These are phyloP conservation scores for Dillenia suffruticosa DNA, from an alignment of 164 flowering plant species.

Conservation along the genomic window DNA sequence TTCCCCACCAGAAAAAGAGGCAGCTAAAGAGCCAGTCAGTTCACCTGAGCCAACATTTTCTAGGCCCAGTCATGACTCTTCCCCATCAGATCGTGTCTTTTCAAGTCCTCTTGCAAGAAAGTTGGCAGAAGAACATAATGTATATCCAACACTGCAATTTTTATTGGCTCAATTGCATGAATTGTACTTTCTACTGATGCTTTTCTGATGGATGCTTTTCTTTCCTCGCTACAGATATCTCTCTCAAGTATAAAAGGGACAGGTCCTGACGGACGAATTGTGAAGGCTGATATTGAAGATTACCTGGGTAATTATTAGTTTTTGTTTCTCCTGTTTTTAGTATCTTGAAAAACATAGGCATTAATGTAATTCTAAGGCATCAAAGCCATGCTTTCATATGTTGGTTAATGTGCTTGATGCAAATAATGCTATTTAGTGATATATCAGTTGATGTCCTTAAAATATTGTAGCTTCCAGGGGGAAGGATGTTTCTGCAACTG, in stretches of 20 bases:
- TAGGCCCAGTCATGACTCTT: slow-evolving; percentile 38
- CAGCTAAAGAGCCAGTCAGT: slow-evolving; percentile 33
- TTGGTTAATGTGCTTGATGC: too few species aligned
- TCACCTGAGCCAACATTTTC: slow-evolving; percentile 44
- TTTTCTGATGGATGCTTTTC: too few species aligned
- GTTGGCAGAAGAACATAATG: slow-evolving; percentile 84
- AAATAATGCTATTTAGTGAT: too few species aligned
- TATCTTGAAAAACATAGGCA: background rate
- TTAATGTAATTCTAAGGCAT: too few species aligned
- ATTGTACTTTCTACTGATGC: background rate
- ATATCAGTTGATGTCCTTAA: too few species aligned
- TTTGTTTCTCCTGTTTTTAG: background rate
- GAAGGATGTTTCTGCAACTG: slow-evolving; percentile 46
- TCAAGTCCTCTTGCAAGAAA: slow-evolving; percentile 91
- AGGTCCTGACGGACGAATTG: slow-evolving; percentile 89
- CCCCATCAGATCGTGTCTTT: slow-evolving; percentile 64
- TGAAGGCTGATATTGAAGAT: slow-evolving; percentile 96
- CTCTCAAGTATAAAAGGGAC: slow-evolving; percentile 88
- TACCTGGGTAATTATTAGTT: slow-evolving; percentile 59
- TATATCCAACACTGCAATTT: slow-evolving; percentile 16
- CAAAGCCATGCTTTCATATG: too few species aligned
- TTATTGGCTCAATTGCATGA: background rate
- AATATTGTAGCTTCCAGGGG: slow-evolving; percentile 53
- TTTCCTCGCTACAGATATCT: slow-evolving; percentile 44
- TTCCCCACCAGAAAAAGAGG: slow-evolving; percentile 58